phyloP scores from a whole-genome alignment of 805 yeast genomes.

The Soucietia sequanensis region DNA sequence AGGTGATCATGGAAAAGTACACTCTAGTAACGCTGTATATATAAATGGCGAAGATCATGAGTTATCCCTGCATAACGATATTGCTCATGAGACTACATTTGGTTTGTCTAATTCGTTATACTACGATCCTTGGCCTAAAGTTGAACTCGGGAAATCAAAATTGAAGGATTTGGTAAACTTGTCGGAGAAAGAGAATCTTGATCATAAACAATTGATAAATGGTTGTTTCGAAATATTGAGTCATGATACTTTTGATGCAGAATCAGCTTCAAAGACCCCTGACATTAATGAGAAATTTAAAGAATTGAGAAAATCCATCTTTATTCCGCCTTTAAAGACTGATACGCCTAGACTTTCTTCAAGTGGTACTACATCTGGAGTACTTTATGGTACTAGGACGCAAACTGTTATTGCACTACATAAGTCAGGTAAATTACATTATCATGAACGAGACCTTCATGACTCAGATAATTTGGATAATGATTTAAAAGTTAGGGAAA shows the following conservation, averaged over 20 bases:
- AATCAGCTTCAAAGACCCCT: slow-evolving; percentile 7
- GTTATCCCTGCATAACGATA: slow-evolving; percentile 14
- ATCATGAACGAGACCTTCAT: slow-evolving; percentile 62
- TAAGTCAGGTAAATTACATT: slow-evolving; percentile 49
- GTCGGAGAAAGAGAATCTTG: slow-evolving; percentile 11
- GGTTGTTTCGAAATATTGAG: slow-evolving; percentile 57
- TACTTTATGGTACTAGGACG: slow-evolving; percentile 81
- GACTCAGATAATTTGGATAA: slow-evolving; percentile 32
- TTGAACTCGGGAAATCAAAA: slow-evolving; percentile 44
- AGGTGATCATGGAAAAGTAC: slow-evolving; percentile 39
- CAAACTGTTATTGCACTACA: slow-evolving; percentile 73
- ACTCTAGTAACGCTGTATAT: slow-evolving; percentile 12
- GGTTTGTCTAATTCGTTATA: slow-evolving; percentile 71
- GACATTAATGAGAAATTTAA: slow-evolving; percentile 22
- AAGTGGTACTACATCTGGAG: slow-evolving; percentile 36
- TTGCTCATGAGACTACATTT: slow-evolving; percentile 34
- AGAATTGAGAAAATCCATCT: slow-evolving; percentile 58
- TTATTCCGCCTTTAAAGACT: slow-evolving; percentile 63
- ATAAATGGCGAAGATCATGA: slow-evolving; percentile 13
- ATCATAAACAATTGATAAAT: slow-evolving; percentile 44
- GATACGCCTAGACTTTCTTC: slow-evolving; percentile 10
- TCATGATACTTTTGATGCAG: slow-evolving; percentile 32
- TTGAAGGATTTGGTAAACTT: slow-evolving; percentile 19
- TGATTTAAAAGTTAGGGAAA: slow-evolving; percentile 8
- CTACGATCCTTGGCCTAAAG: slow-evolving; percentile 75